Evolutionary conservation across 2,329 filamentous ascomycete species (phyloP), one percentile per base, ranked within the genome.

Genomic region (Alternaria sp.): DNA sequence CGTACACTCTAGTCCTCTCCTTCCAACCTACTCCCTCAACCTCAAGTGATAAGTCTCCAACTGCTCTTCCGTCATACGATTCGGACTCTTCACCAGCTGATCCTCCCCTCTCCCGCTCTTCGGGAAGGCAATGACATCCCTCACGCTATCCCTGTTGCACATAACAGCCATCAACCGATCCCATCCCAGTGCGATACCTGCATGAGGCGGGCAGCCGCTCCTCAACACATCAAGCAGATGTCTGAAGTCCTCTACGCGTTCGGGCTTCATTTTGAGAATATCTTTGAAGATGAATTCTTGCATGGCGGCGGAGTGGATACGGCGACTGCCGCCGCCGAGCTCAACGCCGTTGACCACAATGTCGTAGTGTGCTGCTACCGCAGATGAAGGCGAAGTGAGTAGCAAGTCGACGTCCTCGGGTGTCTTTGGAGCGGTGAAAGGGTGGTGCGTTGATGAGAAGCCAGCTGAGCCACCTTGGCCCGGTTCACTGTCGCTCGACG

Each of bases 101-200:
- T 99, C 96, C 75, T 97, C 92, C 1, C 96, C 94, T 77, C 90
- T 93, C 65, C 93, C 93, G 65, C 89, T 94, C 84, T 99, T 99
- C 0, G 96, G 96, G 75, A 99, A 99, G 0, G 94, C 94, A 79
- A 99, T 97, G 2, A 99, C 95, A 81, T 99, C 95, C 63, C 92
- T 85, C 4, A 99, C 91, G 2, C 91, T 93, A 11, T 91, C 85
- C 30, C 87, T 90, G 2, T 90, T 91, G 21, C 91, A 87, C 84
- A 99, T 87, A 1, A 97, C 83, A 0, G 95, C 91, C 43, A 96
- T 85, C 52, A 99, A 80, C 5, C 96, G 86, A 78, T 99, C 96
- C 77, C 97, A 97, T 0, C 96, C 96, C 15, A 99, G 83, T 0
- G 96, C 96, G 67, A 99, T 91, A 0, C 96, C 96, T 0, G 96